Percentiles rank a stretch among this genome's conserved stretches.
Conservation (phyloP, 192 early-diverging fungal genomes). For the Gryganskiella cystojenkinii region DNA sequence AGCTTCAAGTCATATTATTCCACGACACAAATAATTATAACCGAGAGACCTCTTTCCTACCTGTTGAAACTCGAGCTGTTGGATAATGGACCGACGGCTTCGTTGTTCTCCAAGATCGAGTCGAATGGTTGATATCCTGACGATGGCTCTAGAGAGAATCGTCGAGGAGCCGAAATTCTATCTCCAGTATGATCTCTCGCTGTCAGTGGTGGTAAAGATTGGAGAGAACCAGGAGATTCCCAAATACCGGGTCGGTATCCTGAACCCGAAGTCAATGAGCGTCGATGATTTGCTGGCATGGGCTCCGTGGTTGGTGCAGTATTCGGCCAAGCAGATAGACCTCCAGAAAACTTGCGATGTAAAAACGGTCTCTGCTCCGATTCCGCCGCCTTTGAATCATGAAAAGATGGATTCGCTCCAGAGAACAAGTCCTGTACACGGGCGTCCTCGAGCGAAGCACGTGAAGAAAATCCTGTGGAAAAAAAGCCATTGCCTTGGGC, state of each 20-base stretch:
- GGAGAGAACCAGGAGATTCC: conserved; percentile 29
- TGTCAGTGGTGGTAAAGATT: conserved; percentile 2
- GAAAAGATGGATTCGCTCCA: neutral
- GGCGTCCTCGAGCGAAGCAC: conserved; percentile 1
- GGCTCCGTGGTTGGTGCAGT: neutral
- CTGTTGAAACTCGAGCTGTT: neutral
- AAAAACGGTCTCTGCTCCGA: neutral
- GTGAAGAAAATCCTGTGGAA: conserved; percentile 4
- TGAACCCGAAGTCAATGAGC: conserved; percentile 27
- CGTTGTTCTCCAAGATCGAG: conserved; percentile 20
- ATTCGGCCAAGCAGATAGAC: conserved; percentile 20
- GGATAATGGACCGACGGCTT: conserved; percentile 13
- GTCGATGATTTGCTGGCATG: conserved; percentile 23
- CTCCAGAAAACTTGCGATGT: conserved; percentile 24
- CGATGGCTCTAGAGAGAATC: conserved; percentile 33
- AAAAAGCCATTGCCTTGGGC: conserved; percentile 16
- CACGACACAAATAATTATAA: neutral
- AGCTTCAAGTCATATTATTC: no score
- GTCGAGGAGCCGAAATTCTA: conserved; percentile 14
- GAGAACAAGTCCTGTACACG: conserved; percentile 15
- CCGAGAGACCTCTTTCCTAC: conserved; percentile 1
- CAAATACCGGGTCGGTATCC: conserved; percentile 25
- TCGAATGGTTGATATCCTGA: conserved; percentile 27
- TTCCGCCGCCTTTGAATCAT: neutral
- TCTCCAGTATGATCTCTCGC: conserved; percentile 26